phyloP scores from a whole-genome alignment of 2,329 filamentous ascomycete species.

The Rhynchosporium graminicola region DNA sequence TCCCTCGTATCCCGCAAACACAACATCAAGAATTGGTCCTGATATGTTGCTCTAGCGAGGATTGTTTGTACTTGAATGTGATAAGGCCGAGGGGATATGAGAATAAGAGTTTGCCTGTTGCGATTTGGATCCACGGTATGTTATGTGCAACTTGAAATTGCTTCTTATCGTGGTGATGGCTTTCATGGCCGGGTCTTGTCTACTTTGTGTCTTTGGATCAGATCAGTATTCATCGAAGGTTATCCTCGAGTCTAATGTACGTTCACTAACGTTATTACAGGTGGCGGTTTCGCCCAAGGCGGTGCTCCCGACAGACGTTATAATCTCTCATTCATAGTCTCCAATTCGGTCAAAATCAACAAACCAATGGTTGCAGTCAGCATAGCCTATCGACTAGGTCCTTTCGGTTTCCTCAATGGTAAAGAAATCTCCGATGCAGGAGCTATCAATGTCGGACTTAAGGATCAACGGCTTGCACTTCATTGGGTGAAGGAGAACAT shows the following conservation, averaged over 20 bases:
- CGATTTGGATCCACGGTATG: conserved; percentile 53
- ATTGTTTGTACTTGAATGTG: conserved; percentile 57
- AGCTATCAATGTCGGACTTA: conserved; percentile 61
- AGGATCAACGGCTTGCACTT: conserved; percentile 59
- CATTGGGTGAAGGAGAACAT: conserved; percentile 52
- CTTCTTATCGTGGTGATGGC: neutral
- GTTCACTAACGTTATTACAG: conserved; percentile 15
- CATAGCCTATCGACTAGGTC: conserved; percentile 63
- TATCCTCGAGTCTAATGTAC: too few relatives aligned
- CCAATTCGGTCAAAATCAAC: conserved; percentile 43
- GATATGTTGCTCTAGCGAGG: conserved; percentile 41
- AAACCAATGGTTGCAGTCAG: conserved; percentile 49
- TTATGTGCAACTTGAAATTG: neutral
- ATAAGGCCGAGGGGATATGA: conserved; percentile 49
- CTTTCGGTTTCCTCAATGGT: conserved; percentile 67
- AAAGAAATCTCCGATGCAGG: conserved; percentile 52
- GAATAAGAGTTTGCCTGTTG: conserved; percentile 49
- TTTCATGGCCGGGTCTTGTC: neutral
- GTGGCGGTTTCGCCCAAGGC: conserved; percentile 25
- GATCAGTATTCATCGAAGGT: too few relatives aligned
- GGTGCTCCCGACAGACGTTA: conserved; percentile 25
- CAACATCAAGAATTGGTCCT: too few relatives aligned
- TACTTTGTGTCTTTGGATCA: too few relatives aligned
- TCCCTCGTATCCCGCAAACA: too few relatives aligned
- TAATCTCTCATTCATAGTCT: conserved; percentile 59